Base-by-base conservation (phyloP, 257 asterid species). In the Ballota nigra region DNA sequence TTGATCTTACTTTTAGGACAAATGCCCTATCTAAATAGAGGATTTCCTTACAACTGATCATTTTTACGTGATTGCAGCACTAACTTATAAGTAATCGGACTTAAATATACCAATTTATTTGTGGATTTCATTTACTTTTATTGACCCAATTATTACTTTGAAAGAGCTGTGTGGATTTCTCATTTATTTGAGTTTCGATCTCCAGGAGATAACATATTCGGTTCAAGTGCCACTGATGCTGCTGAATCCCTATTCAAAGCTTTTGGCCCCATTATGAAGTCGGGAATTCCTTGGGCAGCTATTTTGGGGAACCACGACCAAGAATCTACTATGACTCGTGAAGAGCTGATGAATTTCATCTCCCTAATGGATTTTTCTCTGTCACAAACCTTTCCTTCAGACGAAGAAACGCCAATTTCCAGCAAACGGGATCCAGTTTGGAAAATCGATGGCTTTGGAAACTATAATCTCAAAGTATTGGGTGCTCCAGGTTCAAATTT, bases 241-340 rank as follows among this genome's bases (percentile, higher is more conserved):
- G 99, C 97, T 38, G 97, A 94, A 83, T 94, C 99, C 69, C 78
- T 94, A 38, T 79, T 88, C 34, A 80, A 82, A 83, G 97, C 81
- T 66, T 86, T 94, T 81, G 82, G 66, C 43, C 97, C 96, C 0
- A 92, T 88, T 52, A 49, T 94, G 53, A 83, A 86, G 68, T 83
- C 88, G 1, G 83, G 90, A 61, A 76, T 86, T 71, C 99, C 97
- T 22, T 94, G 99, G 99, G 96, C 95, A 68, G 97, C 97, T 4
- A 84, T 94, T 75, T 76, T 94, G 74, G 99, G 99, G 57, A 94
- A 94, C 75, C 99, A 94, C 63, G 99, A 91, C 71, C 99, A 94
- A 71, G 99, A 94, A 82, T 94, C 99, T 45, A 89, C 97, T 0
- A 85, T 94, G 97, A 86, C 81, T 67, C 97, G 99, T 45, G 89